Conservation (phyloP, 306 rosid genomes). For the Luffa acutangula region DNA sequence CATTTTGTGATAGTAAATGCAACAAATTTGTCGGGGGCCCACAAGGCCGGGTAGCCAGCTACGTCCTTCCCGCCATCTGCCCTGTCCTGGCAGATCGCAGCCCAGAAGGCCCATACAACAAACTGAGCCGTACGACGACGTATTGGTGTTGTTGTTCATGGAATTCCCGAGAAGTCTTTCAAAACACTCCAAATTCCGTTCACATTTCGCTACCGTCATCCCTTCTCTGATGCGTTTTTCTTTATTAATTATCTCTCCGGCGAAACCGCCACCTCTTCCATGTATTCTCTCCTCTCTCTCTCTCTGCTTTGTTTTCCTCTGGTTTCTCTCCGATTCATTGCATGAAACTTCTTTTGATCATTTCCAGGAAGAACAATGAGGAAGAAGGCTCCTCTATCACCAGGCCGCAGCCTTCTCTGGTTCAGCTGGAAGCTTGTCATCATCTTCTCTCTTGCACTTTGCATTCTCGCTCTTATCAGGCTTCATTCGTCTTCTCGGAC, state of each 20-base stretch:
- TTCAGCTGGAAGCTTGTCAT: conserved; percentile 40
- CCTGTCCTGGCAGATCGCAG: neutral
- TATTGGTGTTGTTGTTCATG: neutral
- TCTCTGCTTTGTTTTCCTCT: neutral
- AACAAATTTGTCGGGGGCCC: neutral
- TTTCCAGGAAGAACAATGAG: conserved; percentile 23
- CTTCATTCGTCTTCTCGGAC: conserved; percentile 29
- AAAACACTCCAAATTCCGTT: neutral
- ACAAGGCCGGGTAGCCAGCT: neutral
- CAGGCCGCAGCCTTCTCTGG: conserved; percentile 41
- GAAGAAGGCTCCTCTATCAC: conserved; percentile 25
- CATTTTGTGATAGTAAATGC: neutral
- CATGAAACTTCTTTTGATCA: neutral
- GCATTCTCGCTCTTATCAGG: conserved; percentile 40
- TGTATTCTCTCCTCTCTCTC: neutral
- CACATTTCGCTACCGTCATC: neutral
- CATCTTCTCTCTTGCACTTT: conserved; percentile 36
- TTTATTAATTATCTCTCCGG: neutral
- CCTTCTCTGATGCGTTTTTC: conserved; percentile 4
- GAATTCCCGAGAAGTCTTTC: neutral
- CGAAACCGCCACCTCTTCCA: neutral
- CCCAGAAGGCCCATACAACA: conserved; percentile 9
- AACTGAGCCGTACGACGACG: conserved; percentile 6
- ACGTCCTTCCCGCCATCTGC: neutral
- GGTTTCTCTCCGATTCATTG: neutral